Conservation (phyloP, 148 eudicot species). For the Diospyros lotus region DNA sequence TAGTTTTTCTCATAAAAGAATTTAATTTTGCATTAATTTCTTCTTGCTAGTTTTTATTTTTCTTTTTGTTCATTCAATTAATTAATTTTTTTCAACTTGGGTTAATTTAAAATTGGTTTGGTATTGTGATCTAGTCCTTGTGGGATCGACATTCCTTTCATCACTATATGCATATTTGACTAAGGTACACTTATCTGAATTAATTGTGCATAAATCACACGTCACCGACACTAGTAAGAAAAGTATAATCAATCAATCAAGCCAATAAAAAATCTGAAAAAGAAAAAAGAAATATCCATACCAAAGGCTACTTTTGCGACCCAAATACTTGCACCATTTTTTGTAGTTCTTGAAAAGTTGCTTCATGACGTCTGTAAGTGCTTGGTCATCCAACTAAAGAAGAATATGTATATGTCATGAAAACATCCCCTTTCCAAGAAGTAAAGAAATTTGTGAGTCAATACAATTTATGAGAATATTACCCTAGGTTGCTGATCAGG, state of each 20-base stretch:
- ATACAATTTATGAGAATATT: neutral
- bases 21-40: no score
- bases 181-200: no score
- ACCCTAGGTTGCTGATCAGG: constrained; percentile 59
- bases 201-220: no score
- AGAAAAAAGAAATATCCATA: constrained; percentile 7
- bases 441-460: neutral
- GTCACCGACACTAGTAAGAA: neutral
- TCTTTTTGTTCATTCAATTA: no score
- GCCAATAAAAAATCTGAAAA: neutral
- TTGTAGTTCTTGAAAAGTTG: constrained; percentile 57
- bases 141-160: no score
- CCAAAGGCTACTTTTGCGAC: constrained; percentile 58
- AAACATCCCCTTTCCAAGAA: neutral
- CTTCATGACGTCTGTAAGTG: constrained; percentile 53
- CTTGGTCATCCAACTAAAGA: constrained; percentile 38
- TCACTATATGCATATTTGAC: no score
- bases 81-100: no score
- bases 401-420: neutral
- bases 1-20: no score
- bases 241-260: neutral
- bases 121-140: no score
- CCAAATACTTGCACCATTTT: constrained; percentile 62
- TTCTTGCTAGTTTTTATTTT: no score
- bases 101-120: no score